phyloP scores from a whole-genome alignment of 2,329 filamentous ascomycete genomes.

The Paramyrothecium roridum region DNA sequence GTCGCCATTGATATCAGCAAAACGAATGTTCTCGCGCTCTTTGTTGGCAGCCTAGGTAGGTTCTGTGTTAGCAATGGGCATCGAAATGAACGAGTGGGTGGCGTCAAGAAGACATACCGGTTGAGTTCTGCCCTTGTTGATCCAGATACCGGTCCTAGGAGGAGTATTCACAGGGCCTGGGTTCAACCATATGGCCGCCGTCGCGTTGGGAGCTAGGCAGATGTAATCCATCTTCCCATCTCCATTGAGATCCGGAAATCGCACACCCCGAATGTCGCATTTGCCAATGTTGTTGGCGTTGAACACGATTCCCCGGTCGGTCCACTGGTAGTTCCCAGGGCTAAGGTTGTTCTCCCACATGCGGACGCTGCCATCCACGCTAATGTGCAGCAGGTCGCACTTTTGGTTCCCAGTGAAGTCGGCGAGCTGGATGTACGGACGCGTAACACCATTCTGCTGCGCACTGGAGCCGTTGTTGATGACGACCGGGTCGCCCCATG shows the following conservation, averaged over 20 bases:
- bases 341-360: background rate
- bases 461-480: background rate
- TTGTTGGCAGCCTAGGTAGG: background rate
- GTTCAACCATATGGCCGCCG: background rate
- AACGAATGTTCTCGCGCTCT: background rate
- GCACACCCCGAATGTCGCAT: background rate
- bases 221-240: background rate
- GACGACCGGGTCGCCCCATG: background rate
- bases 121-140: background rate
- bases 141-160: background rate
- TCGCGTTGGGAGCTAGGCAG: background rate
- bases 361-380: background rate
- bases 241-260: background rate
- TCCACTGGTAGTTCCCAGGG: background rate
- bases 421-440: background rate
- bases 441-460: background rate
- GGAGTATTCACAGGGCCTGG: background rate
- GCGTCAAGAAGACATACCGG: background rate
- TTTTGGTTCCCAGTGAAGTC: background rate
- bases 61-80: background rate
- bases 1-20: background rate
- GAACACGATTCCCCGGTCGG: background rate
- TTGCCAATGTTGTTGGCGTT: background rate
- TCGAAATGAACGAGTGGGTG: background rate
- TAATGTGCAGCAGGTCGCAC: background rate